Conservation (phyloP, 2,329 filamentous ascomycete genomes). For the Tolypocladium pustulatum region DNA sequence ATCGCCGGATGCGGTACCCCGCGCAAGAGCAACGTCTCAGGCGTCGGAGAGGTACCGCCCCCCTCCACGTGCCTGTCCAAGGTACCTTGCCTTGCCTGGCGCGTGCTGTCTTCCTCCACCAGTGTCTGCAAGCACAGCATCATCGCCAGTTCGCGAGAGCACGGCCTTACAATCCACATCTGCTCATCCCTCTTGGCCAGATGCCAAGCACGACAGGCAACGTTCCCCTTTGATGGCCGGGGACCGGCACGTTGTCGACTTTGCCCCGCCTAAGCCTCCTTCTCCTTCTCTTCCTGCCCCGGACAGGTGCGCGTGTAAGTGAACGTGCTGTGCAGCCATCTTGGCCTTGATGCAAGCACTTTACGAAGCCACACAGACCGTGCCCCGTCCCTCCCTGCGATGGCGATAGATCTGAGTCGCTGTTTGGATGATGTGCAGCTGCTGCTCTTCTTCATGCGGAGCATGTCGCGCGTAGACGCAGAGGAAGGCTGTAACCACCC, state of each 20-base stretch:
- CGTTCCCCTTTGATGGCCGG: neutral
- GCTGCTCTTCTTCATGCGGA: neutral
- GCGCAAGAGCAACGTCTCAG: neutral
- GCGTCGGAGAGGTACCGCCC: neutral
- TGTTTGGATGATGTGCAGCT: conserved; percentile 2
- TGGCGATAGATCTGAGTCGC: conserved; percentile 3
- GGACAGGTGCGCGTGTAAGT: neutral
- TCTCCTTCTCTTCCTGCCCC: too few species aligned
- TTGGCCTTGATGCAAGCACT: neutral
- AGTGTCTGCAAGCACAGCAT: neutral
- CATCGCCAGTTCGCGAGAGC: too few species aligned
- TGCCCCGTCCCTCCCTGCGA: neutral
- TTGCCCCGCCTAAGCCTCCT: too few species aligned
- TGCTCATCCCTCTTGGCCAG: neutral
- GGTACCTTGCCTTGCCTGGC: neutral
- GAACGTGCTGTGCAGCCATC: neutral
- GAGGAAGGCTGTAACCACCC: neutral
- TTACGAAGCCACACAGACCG: neutral
- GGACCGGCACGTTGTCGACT: neutral
- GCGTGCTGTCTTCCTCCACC: too few species aligned
- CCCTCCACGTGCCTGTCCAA: neutral
- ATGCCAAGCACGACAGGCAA: neutral
- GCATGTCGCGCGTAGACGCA: neutral
- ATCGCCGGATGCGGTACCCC: neutral
- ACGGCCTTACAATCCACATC: neutral